A percentile compares a stretch with the other conserved stretches of the same genome.
Conservation (phyloP, 345 rosid species). For the Cochlearia excelsa region DNA sequence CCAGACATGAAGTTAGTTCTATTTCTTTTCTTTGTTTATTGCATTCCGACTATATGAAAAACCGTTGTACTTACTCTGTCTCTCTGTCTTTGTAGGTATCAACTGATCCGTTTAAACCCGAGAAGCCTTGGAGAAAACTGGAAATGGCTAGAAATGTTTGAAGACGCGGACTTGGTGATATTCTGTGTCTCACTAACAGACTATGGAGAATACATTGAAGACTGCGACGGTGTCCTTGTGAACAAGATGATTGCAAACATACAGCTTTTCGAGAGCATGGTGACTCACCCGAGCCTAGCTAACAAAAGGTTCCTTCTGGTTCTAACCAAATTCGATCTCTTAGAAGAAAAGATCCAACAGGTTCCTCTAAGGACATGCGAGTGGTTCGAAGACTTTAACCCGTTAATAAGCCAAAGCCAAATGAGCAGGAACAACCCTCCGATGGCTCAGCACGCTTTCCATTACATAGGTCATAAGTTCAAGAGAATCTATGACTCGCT, state of each 20-base stretch:
- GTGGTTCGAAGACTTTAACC: constrained; percentile 77
- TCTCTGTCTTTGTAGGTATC: constrained; percentile 49
- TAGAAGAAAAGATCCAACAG: constrained; percentile 62
- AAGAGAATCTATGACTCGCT: constrained; percentile 56
- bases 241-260: constrained; percentile 88
- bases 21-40: constrained; percentile 5
- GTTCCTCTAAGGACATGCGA: constrained; percentile 63
- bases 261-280: constrained; percentile 56
- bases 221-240: constrained; percentile 44
- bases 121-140: constrained; percentile 66
- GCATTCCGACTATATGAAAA: constrained; percentile 7
- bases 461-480: constrained; percentile 67
- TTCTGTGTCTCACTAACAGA: constrained; percentile 72
- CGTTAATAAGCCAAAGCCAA: constrained; percentile 48
- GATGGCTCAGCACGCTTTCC: constrained; percentile 61
- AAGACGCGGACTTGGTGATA: constrained; percentile 63
- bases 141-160: constrained; percentile 85
- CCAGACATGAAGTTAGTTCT: constrained; percentile 49
- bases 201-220: constrained; percentile 51
- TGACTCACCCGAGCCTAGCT: constrained; percentile 53
- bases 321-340: constrained; percentile 76
- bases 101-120: constrained; percentile 75
- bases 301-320: constrained; percentile 69
- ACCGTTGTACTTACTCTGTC: constrained; percentile 6
- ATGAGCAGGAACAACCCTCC: constrained; percentile 40